Conservation (phyloP, 768 basidiomycete genomes). For the Russula griseocarnosa region DNA sequence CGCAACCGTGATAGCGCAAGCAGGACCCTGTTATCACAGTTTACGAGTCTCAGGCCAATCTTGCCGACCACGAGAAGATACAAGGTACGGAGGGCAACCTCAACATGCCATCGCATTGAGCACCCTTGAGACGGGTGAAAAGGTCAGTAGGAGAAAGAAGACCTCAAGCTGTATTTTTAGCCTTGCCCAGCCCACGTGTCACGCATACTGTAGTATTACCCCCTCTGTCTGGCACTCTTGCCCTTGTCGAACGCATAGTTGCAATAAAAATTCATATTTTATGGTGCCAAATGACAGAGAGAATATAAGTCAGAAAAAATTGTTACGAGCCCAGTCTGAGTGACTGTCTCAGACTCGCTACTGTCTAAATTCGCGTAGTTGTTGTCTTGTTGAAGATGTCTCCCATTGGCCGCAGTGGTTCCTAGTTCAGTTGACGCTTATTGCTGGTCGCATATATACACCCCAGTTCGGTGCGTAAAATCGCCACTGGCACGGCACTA, state of each 20-base stretch:
- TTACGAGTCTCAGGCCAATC: conserved; percentile 83
- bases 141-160: background rate
- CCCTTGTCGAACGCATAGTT: no score
- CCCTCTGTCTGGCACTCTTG: background rate
- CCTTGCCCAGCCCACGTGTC: background rate
- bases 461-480: background rate
- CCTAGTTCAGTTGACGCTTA: no score
- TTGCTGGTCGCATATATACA: background rate
- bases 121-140: no score
- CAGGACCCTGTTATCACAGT: conserved; percentile 75
- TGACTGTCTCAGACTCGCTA: no score
- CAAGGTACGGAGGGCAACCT: conserved; percentile 67
- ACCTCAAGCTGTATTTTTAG: conserved; percentile 14
- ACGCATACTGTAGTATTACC: no score
- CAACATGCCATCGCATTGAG: conserved; percentile 42
- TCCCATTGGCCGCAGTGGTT: no score
- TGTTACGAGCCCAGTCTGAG: background rate
- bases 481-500: background rate
- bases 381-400: no score
- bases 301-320: background rate
- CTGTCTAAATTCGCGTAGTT: no score
- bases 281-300: background rate
- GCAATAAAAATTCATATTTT: background rate
- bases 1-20: conserved; percentile 51
- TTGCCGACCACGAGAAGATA: conserved; percentile 85